phyloP scores from a whole-genome alignment of 2,329 filamentous ascomycete species.

The Samsoniella hepiali region DNA sequence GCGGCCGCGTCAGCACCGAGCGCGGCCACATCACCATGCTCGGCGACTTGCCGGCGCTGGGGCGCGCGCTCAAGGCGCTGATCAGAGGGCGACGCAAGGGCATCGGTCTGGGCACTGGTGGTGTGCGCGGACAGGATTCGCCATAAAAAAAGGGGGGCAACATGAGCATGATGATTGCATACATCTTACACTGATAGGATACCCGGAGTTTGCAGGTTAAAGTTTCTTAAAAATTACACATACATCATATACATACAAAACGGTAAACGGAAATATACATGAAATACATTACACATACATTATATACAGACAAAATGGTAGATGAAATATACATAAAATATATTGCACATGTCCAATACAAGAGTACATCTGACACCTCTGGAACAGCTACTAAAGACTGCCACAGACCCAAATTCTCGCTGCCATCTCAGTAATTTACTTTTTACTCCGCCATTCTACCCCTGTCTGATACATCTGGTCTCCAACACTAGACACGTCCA shows the following conservation, averaged over 20 bases:
- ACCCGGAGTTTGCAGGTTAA: too few species aligned
- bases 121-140: neutral
- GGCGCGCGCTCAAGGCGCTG: slow-evolving; percentile 67
- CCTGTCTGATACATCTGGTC: neutral
- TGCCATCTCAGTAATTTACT: too few species aligned
- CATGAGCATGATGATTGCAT: too few species aligned
- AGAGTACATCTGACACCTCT: neutral
- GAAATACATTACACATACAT: neutral
- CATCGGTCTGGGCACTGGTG: slow-evolving; percentile 54
- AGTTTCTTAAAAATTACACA: neutral
- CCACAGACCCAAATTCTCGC: too few species aligned
- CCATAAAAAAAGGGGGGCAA: neutral
- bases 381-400: too few species aligned
- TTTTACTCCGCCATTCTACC: too few species aligned
- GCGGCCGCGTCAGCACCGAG: slow-evolving; percentile 74
- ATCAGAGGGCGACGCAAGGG: slow-evolving; percentile 65
- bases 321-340: neutral
- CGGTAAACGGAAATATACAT: neutral
- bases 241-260: too few species aligned
- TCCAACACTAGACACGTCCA: neutral
- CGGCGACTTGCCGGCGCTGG: slow-evolving; percentile 79
- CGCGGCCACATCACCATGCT: slow-evolving; percentile 84
- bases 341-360: neutral
- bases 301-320: too few species aligned
- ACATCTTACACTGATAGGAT: too few species aligned